phyloP scores from a whole-genome alignment of 2,329 filamentous ascomycete genomes.

The Aspergillus caelatus region DNA sequence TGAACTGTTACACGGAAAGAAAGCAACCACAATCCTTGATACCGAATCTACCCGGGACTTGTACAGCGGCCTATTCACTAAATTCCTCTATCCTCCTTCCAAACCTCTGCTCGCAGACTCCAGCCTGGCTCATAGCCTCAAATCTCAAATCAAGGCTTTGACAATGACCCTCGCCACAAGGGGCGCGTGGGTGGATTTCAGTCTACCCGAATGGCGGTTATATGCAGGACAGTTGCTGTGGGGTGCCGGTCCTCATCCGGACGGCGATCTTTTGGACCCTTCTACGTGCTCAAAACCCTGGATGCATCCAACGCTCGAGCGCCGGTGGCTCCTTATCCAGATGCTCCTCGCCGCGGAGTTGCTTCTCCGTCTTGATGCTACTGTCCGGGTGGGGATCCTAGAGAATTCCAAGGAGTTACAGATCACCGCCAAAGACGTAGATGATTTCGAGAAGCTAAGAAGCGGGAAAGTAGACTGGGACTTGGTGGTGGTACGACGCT shows the following conservation, averaged over 20 bases:
- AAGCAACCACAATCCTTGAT: slow-evolving; percentile 40
- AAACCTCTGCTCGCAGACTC: slow-evolving; percentile 27
- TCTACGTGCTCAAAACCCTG: slow-evolving; percentile 24
- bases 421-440: slow-evolving; percentile 48
- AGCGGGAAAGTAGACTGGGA: slow-evolving; percentile 61
- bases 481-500: slow-evolving; percentile 55
- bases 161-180: slow-evolving; percentile 45
- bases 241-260: slow-evolving; percentile 39
- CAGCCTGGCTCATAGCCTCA: slow-evolving; percentile 38
- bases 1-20: slow-evolving; percentile 34
- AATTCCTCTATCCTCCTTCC: slow-evolving; percentile 42
- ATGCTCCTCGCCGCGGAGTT: slow-evolving; percentile 58
- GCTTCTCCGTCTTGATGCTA: slow-evolving; percentile 56
- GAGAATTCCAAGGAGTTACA: slow-evolving; percentile 41
- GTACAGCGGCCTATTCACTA: slow-evolving; percentile 39
- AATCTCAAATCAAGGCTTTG: slow-evolving; percentile 50
- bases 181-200: slow-evolving; percentile 53
- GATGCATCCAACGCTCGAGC: slow-evolving; percentile 40
- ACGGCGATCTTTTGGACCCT: slow-evolving; percentile 35
- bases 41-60: slow-evolving; percentile 35
- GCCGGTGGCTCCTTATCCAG: slow-evolving; percentile 59
- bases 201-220: slow-evolving; percentile 49
- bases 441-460: slow-evolving; percentile 50
- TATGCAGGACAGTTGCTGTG: slow-evolving; percentile 50
- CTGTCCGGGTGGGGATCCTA: slow-evolving; percentile 45